phyloP scores from a whole-genome alignment of 2,329 filamentous ascomycete species.

The Coniochaeta pulveracea region DNA sequence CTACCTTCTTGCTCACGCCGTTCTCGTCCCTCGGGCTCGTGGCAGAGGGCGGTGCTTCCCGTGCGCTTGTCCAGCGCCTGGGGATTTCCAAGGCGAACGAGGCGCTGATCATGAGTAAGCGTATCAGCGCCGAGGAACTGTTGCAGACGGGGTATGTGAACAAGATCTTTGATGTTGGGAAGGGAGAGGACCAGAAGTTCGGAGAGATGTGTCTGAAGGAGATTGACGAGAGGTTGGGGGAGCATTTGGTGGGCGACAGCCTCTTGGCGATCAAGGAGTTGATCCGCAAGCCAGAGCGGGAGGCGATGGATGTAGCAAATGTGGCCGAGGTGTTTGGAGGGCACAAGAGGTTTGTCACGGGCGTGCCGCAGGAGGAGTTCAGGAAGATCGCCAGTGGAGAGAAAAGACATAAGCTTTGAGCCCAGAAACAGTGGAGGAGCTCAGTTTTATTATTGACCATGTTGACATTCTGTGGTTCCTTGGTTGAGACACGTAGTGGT shows the following conservation, averaged over 20 bases:
- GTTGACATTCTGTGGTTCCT: not conserved
- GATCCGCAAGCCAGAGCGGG: slow-evolving; percentile 62
- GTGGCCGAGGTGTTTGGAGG: slow-evolving; percentile 79
- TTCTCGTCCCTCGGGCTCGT: slow-evolving; percentile 87
- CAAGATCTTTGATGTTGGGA: slow-evolving; percentile 54
- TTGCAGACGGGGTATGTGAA: slow-evolving; percentile 75
- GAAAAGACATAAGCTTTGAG: slow-evolving; percentile 87
- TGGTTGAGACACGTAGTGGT: no score
- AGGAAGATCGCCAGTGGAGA: slow-evolving; percentile 71
- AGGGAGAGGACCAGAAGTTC: slow-evolving; percentile 59
- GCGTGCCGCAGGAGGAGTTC: slow-evolving; percentile 83
- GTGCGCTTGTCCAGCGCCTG: slow-evolving; percentile 68
- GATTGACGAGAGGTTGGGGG: slow-evolving; percentile 69
- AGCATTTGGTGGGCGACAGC: slow-evolving; percentile 69
- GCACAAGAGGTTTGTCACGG: slow-evolving; percentile 66
- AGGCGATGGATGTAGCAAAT: slow-evolving; percentile 64
- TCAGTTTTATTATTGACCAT: slow-evolving; percentile 3
- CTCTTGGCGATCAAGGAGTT: slow-evolving; percentile 76
- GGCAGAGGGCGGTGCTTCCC: slow-evolving; percentile 72
- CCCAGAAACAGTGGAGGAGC: not conserved
- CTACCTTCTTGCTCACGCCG: slow-evolving; percentile 78
- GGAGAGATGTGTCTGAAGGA: slow-evolving; percentile 60
- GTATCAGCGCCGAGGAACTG: slow-evolving; percentile 63
- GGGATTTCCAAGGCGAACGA: slow-evolving; percentile 80
- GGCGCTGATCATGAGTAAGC: slow-evolving; percentile 81